A percentile compares a stretch with the other conserved stretches of the same genome.
phyloP scores from a whole-genome alignment of 2,329 filamentous ascomycete species.

The Plenodomus tracheiphilus region DNA sequence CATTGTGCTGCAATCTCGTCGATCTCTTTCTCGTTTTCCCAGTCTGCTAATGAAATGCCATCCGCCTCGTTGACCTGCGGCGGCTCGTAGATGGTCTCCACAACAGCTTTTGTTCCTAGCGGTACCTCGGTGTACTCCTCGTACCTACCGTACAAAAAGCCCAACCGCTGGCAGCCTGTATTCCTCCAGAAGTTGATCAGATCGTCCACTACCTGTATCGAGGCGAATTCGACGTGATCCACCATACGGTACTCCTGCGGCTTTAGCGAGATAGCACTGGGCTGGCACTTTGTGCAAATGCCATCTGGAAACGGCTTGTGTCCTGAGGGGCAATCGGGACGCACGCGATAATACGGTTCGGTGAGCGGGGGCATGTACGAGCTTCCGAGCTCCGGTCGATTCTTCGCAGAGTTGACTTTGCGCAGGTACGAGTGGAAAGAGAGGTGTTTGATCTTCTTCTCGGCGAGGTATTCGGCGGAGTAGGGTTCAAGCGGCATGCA shows the following conservation, averaged over 20 bases:
- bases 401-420: conserved; percentile 94
- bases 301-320: conserved; percentile 94
- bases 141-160: conserved; percentile 89
- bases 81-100: conserved; percentile 96
- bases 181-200: conserved; percentile 91
- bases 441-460: conserved; percentile 98
- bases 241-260: conserved; percentile 95
- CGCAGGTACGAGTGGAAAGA: conserved; percentile 94
- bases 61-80: conserved; percentile 89
- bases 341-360: conserved; percentile 91
- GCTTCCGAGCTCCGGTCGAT: conserved; percentile 89
- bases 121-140: conserved; percentile 91
- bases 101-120: conserved; percentile 89
- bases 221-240: conserved; percentile 95
- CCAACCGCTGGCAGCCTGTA: conserved; percentile 80
- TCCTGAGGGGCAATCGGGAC: conserved; percentile 85
- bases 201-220: conserved; percentile 80
- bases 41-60: conserved; percentile 80
- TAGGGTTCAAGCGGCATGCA: conserved; percentile 97
- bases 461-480: conserved; percentile 80
- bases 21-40: conserved; percentile 81
- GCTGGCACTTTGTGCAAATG: conserved; percentile 97
- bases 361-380: conserved; percentile 95
- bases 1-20: conserved; percentile 80
- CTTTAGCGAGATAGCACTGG: conserved; percentile 92